A percentile compares a stretch with the other conserved stretches of the same genome.
phyloP scores from a whole-genome alignment of 495 filamentous ascomycete species.

The Podospora comata region DNA sequence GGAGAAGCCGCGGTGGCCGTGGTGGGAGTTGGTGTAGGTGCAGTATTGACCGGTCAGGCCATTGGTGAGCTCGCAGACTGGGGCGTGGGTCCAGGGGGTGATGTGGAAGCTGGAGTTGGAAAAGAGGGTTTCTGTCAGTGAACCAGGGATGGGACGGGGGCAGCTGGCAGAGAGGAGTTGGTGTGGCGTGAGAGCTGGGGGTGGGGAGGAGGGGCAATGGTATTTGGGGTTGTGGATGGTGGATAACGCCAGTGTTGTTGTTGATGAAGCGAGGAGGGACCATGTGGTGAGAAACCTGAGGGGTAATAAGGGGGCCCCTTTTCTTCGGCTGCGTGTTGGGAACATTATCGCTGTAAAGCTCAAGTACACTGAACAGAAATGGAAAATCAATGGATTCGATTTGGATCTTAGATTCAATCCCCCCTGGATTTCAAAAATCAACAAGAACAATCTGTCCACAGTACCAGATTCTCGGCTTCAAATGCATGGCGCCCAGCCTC shows the following conservation, averaged over 20 bases:
- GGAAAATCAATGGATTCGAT: not conserved
- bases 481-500: not conserved
- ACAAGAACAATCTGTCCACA: not conserved
- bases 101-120: conserved; percentile 27
- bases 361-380: not conserved
- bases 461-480: not conserved
- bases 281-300: not conserved
- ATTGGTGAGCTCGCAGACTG: conserved; percentile 28
- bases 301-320: not conserved
- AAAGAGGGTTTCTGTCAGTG: conserved; percentile 20
- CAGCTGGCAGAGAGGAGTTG: not conserved
- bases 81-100: conserved; percentile 38
- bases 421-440: not conserved
- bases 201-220: not conserved
- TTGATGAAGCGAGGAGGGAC: not conserved
- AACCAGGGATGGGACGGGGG: not conserved
- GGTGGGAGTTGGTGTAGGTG: conserved; percentile 38
- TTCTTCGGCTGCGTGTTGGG: not conserved
- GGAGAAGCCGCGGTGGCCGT: conserved; percentile 35
- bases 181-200: not conserved
- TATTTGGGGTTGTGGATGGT: not conserved
- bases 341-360: not conserved
- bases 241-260: not conserved
- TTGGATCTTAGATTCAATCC: not conserved
- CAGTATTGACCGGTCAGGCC: conserved; percentile 31